These are phyloP conservation scores for Exophiala sideris DNA, from an alignment of 2,329 filamentous ascomycete genomes.

Conservation along the genomic window DNA sequence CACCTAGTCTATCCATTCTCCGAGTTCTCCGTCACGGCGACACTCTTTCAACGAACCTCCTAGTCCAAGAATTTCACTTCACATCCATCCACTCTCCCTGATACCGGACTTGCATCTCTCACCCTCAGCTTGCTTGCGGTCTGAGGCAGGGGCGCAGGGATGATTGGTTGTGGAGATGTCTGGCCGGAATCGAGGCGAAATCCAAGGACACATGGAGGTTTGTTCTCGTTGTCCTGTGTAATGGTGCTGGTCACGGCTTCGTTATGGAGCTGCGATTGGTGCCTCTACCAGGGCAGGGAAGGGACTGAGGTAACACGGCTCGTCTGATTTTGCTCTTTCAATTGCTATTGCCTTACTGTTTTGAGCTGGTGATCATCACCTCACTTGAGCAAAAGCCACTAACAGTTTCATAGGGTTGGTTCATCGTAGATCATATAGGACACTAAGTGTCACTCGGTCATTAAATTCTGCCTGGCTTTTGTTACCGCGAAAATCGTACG, in stretches of 20 bases:
- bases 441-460: neutral
- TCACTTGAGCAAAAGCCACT: neutral
- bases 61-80: neutral
- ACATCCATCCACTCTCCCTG: constrained; percentile 35
- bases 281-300: constrained; percentile 16
- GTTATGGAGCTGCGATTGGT: constrained; percentile 22
- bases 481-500: too few relatives aligned
- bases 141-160: constrained; percentile 31
- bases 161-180: constrained; percentile 44
- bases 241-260: constrained; percentile 11
- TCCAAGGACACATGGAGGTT: neutral
- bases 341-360: neutral
- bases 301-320: constrained; percentile 29
- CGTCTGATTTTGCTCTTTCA: constrained; percentile 21
- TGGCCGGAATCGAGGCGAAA: constrained; percentile 1
- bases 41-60: constrained; percentile 7
- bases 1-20: constrained; percentile 64
- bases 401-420: neutral
- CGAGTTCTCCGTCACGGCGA: constrained; percentile 37
- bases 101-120: constrained; percentile 41
- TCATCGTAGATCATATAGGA: neutral
- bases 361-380: constrained; percentile 1
- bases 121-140: constrained; percentile 5
- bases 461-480: too few relatives aligned
- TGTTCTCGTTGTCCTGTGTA: constrained; percentile 7